Evolutionary conservation across 2,329 filamentous ascomycete species (phyloP).

Genomic region (Penicillium sp.): DNA sequence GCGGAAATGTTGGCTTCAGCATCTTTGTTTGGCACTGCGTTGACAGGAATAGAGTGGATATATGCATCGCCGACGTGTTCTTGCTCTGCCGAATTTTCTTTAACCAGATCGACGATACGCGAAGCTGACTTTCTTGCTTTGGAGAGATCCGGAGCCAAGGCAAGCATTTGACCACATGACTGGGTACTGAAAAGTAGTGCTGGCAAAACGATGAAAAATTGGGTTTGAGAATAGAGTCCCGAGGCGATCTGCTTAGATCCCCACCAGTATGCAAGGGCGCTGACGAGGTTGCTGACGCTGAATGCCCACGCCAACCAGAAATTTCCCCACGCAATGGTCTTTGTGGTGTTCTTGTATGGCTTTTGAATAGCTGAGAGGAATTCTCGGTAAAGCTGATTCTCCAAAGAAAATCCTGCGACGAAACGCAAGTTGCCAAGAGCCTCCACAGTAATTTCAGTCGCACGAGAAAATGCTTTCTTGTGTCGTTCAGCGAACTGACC

Average conservation of each 20-base stretch:
- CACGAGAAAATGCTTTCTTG: slow-evolving; percentile 52
- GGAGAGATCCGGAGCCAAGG: slow-evolving; percentile 71
- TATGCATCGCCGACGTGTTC: background rate
- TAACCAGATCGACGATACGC: slow-evolving; percentile 48
- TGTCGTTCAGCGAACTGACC: slow-evolving; percentile 59
- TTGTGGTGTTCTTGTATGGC: slow-evolving; percentile 46
- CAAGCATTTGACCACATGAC: slow-evolving; percentile 73
- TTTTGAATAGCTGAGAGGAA: background rate
- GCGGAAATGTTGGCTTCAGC: background rate
- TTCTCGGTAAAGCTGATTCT: background rate
- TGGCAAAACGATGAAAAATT: slow-evolving; percentile 73
- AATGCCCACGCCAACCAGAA: slow-evolving; percentile 48
- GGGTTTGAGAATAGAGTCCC: slow-evolving; percentile 64
- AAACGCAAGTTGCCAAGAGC: slow-evolving; percentile 55
- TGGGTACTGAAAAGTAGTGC: slow-evolving; percentile 72
- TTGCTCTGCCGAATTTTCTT: background rate
- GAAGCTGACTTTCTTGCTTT: slow-evolving; percentile 63
- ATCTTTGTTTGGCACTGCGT: background rate
- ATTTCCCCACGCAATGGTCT: slow-evolving; percentile 48
- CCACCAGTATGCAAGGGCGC: slow-evolving; percentile 80
- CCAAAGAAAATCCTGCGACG: slow-evolving; percentile 52
- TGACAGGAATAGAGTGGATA: background rate
- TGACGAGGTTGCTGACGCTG: slow-evolving; percentile 63
- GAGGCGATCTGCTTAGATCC: slow-evolving; percentile 68
- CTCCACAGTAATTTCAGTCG: slow-evolving; percentile 54